Conservation (phyloP, 345 rosid genomes). For the Boechera stricta region DNA sequence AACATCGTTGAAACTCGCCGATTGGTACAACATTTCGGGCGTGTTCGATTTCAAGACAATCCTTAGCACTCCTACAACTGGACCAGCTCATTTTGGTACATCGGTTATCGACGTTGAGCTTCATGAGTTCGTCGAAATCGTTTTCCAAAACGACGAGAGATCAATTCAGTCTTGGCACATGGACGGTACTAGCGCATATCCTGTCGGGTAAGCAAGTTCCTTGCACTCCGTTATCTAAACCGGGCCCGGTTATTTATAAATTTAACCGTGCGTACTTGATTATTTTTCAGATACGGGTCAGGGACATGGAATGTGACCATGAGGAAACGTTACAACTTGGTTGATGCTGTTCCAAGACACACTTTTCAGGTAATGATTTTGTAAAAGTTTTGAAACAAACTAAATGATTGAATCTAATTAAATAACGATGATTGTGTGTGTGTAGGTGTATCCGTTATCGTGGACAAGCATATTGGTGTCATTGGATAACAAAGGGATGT, state of each 20-base stretch:
- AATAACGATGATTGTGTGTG: slow-evolving; percentile 13
- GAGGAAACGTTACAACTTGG: slow-evolving; percentile 68
- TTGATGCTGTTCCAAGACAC: slow-evolving; percentile 63
- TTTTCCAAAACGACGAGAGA: slow-evolving; percentile 71
- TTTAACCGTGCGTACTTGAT: background rate
- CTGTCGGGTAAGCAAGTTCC: slow-evolving; percentile 62
- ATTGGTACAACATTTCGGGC: slow-evolving; percentile 69
- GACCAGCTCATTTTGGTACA: slow-evolving; percentile 47
- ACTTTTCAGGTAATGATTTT: slow-evolving; percentile 62
- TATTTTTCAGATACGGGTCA: slow-evolving; percentile 57
- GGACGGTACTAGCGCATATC: slow-evolving; percentile 66
- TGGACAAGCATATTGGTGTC: slow-evolving; percentile 80
- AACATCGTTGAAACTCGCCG: slow-evolving; percentile 86
- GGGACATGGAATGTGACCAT: slow-evolving; percentile 56
- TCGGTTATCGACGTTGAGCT: slow-evolving; percentile 54
- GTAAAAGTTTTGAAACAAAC: background rate
- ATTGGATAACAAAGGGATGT: slow-evolving; percentile 91
- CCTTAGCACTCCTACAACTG: slow-evolving; percentile 50
- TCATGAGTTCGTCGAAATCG: slow-evolving; percentile 73
- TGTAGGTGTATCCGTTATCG: slow-evolving; percentile 69
- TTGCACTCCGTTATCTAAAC: background rate
- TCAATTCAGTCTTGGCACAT: slow-evolving; percentile 79
- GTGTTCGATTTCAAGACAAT: slow-evolving; percentile 63
- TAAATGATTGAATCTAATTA: background rate
- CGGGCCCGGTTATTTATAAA: slow-evolving; percentile 12